A percentile compares a stretch with the other conserved stretches of the same genome.
These are phyloP conservation scores for Reutealis trisperma DNA, from an alignment of 345 rosid genomes.

Conservation along the genomic window DNA sequence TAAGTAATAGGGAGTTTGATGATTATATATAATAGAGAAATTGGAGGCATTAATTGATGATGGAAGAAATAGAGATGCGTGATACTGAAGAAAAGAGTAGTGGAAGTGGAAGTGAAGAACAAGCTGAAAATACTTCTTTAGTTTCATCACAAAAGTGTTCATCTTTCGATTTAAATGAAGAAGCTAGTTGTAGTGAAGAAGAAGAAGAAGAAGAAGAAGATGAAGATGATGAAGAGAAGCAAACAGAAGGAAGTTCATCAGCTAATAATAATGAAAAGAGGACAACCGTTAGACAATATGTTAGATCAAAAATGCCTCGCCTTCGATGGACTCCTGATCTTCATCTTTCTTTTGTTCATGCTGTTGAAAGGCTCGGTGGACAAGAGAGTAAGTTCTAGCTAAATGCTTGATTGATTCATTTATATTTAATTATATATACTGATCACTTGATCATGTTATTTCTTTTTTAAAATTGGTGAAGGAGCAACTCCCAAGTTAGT, in stretches of 20 bases:
- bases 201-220: neutral
- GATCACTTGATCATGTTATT: too few relatives aligned
- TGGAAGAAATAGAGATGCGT: constrained; percentile 18
- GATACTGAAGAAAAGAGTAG: constrained; percentile 19
- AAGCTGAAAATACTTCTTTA: constrained; percentile 26
- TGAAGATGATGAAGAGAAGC: constrained; percentile 12
- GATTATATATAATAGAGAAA: neutral
- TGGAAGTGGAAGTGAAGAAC: constrained; percentile 21
- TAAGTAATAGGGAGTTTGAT: too few relatives aligned
- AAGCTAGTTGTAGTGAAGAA: constrained; percentile 34
- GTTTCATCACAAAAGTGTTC: constrained; percentile 35
- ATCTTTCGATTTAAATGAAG: constrained; percentile 47
- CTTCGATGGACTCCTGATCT: constrained; percentile 94
- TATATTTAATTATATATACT: too few relatives aligned
- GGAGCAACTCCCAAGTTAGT: constrained; percentile 91
- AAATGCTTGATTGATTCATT: neutral
- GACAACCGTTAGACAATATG: constrained; percentile 59
- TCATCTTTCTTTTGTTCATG: constrained; percentile 72
- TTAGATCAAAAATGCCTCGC: constrained; percentile 73
- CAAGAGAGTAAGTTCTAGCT: constrained; percentile 65
- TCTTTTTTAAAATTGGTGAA: constrained; percentile 16
- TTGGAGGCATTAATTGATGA: neutral
- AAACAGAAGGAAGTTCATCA: constrained; percentile 29
- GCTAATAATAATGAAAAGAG: constrained; percentile 26
- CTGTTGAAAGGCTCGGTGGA: constrained; percentile 83